phyloP scores from a whole-genome alignment of 768 basidiomycete species.

The Auricularia auricula-judae region DNA sequence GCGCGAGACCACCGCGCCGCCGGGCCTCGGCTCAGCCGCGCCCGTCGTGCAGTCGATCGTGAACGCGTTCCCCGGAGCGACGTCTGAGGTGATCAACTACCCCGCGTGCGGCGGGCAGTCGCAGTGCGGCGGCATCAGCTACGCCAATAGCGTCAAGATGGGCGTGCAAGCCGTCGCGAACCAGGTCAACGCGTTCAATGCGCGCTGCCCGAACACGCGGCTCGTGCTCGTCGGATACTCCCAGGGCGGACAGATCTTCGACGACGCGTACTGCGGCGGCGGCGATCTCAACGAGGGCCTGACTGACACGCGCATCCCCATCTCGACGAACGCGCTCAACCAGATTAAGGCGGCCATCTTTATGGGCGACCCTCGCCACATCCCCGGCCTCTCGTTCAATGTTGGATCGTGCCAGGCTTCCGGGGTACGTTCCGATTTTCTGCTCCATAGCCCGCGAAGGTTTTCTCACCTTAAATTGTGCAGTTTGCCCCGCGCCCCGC shows the following conservation, averaged over 20 bases:
- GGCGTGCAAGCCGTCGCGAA: neutral
- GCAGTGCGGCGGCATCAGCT: neutral
- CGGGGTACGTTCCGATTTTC: neutral
- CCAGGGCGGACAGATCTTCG: constrained; percentile 3
- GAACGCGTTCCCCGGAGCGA: neutral
- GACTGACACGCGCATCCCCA: neutral
- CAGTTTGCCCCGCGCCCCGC: constrained; percentile 3
- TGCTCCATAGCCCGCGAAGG: neutral
- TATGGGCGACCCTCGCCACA: constrained; percentile 2
- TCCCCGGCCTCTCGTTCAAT: neutral
- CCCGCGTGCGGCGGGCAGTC: constrained; percentile 2
- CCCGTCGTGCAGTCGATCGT: neutral
- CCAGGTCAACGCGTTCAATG: neutral
- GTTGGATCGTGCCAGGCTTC: neutral
- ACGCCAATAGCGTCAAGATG: neutral
- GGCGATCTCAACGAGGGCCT: constrained; percentile 2
- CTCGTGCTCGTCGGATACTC: neutral
- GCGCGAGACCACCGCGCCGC: constrained; percentile 5
- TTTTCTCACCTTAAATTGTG: neutral
- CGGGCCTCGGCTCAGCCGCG: constrained; percentile 3
- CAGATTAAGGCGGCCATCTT: constrained; percentile 1
- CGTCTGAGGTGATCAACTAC: constrained; percentile 2
- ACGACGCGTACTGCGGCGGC: constrained; percentile 3
- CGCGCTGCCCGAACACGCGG: neutral
- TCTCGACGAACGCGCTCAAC: neutral